phyloP scores from a whole-genome alignment of 305 asterid species.

The Withania somnifera region DNA sequence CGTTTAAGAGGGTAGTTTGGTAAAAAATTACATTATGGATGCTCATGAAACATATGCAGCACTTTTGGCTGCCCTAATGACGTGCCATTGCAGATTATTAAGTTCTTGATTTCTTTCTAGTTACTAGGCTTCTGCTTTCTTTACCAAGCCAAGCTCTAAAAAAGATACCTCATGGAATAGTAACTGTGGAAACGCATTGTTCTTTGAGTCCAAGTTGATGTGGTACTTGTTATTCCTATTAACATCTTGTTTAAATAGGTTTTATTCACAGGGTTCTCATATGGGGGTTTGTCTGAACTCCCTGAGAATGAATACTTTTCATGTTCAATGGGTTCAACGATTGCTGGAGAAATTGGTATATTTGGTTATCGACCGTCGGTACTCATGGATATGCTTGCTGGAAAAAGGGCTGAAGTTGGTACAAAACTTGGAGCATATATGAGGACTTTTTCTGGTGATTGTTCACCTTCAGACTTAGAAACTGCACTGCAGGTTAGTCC shows the following conservation, averaged over 20 bases:
- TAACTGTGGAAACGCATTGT: neutral
- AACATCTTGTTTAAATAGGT: constrained; percentile 57
- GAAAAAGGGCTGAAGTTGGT: constrained; percentile 92
- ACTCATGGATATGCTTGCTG: constrained; percentile 95
- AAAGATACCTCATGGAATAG: neutral
- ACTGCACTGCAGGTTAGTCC: constrained; percentile 83
- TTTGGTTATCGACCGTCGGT: constrained; percentile 92
- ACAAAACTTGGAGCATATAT: constrained; percentile 85
- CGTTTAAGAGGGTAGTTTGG: neutral
- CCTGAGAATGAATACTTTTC: constrained; percentile 79
- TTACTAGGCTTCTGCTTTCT: neutral
- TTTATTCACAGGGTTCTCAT: constrained; percentile 87
- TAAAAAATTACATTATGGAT: neutral
- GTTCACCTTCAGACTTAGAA: constrained; percentile 96
- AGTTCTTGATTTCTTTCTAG: neutral
- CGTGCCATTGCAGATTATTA: neutral
- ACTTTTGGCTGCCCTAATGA: neutral
- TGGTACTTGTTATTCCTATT: constrained; percentile 17
- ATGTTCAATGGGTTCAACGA: constrained; percentile 93
- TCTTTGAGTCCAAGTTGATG: constrained; percentile 8
- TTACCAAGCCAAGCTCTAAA: neutral
- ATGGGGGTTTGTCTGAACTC: constrained; percentile 91
- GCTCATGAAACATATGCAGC: neutral
- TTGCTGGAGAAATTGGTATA: constrained; percentile 95
- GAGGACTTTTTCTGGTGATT: constrained; percentile 93